Base-by-base conservation (phyloP, 306 rosid species). In the Prinsepia uniflora region DNA sequence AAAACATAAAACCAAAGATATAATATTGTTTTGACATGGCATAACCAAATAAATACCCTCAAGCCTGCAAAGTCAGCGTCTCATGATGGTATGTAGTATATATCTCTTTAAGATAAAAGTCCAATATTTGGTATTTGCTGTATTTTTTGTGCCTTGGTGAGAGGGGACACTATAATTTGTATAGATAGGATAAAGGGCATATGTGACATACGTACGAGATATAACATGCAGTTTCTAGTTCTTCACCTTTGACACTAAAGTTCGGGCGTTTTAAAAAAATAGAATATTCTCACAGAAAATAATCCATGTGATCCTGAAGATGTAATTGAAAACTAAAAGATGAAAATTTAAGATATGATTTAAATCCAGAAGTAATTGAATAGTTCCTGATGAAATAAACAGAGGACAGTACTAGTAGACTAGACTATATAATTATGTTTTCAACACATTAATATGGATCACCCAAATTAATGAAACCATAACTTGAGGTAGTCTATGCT, bases 1-100 rank as follows among this genome's bases (percentile, higher is more conserved):
- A 65, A 47, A 78, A 48, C 3, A 5, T 54, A 36, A 17, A 72
- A 54, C 39, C 17, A 65, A 71, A 68, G 62, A 19, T 8, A 69
- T 61, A 61, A 39, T 66, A 41, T 30, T 9, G 9, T 2, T 30
- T 3, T 18, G 68, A 20, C 55, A 64, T 39, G n/a, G 17, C 18
- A 65, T 46, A 6, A 65, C 10, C 18, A 55, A 20, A n/a, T 55
- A 55, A 17, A 55, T 34, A 41, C 18, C 36, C 44, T 14, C 10
- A 66, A 8, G 58, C 22, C 10, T 10, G 15, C 11, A 45, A 30
- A 30, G 39, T 46, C 7, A 0, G 48, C 6, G 6, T 47, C 44
- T 30, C 5, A 30, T 15, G 14, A 49, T 49, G 15, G 15, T 47
- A 24, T 48, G 10, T 24, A 66, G 71, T 11, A 47, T 5, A 13